Conservation (phyloP, 169 alveolate genomes). For the Plasmodium knowlesi region DNA sequence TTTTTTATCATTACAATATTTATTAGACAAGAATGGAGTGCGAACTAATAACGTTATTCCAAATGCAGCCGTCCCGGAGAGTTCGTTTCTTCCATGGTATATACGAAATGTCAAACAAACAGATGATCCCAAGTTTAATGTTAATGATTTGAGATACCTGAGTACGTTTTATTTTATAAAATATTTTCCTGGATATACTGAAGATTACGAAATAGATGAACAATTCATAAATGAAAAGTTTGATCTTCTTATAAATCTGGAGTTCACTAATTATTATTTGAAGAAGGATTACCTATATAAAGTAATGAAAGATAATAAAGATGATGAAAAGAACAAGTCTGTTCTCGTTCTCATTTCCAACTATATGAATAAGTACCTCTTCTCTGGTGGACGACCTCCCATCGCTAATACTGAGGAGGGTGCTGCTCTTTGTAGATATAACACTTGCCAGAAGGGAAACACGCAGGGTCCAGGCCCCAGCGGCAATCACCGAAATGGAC, state of each 20-base stretch:
- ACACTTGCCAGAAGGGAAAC: neutral
- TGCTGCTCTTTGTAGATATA: neutral
- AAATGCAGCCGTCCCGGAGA: neutral
- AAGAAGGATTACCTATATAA: neutral
- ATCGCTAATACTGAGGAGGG: neutral
- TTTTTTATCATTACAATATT: conserved; percentile 17
- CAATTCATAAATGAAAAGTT: neutral
- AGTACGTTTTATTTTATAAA: conserved; percentile 24
- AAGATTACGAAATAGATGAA: conserved; percentile 3
- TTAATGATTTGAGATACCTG: conserved; percentile 34
- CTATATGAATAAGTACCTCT: neutral
- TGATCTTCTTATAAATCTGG: neutral
- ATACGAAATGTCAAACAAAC: neutral
- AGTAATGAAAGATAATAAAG: neutral
- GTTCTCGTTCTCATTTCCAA: neutral
- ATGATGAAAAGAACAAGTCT: neutral
- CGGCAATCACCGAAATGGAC: neutral
- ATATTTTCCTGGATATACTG: conserved; percentile 38
- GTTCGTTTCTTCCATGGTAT: conserved; percentile 39
- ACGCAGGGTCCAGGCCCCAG: neutral
- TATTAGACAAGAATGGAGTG: conserved; percentile 17
- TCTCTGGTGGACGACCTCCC: neutral
- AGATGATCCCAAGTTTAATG: neutral
- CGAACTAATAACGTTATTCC: neutral
- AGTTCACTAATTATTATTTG: conserved; percentile 23